These are phyloP conservation scores for Suaeda aralocaspica DNA, from an alignment of 148 eudicot species.

Conservation along the genomic window DNA sequence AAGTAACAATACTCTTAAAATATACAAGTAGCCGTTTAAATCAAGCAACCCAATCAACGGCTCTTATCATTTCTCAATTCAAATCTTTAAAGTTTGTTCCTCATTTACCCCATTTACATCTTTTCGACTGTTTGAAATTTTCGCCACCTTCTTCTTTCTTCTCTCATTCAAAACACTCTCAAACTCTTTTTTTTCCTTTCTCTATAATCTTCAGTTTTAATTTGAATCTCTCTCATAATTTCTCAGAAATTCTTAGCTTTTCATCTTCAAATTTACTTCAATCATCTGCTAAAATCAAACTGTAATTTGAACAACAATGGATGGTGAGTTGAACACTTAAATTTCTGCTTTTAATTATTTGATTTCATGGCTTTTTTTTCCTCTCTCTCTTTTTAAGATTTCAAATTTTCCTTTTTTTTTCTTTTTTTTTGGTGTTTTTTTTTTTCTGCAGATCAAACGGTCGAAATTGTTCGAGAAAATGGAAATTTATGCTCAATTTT, in stretches of 20 bases:
- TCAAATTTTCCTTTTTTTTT: background rate
- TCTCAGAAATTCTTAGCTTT: constrained; percentile 6
- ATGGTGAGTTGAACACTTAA: constrained; percentile 25
- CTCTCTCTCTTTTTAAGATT: background rate
- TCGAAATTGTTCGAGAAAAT: constrained; percentile 26
- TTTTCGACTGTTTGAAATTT: constrained; percentile 29
- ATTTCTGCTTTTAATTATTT: background rate
- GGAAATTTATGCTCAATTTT: background rate
- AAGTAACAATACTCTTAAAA: too few species aligned
- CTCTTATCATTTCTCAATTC: constrained; percentile 23
- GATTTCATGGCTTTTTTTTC: background rate
- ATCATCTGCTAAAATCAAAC: background rate
- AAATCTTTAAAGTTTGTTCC: constrained; percentile 20
- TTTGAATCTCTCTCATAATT: constrained; percentile 2
- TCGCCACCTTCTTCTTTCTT: constrained; percentile 15
- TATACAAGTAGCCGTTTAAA: constrained; percentile 32
- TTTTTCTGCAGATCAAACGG: constrained; percentile 19
- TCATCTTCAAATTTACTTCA: background rate
- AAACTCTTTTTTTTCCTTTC: background rate
- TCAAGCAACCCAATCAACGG: constrained; percentile 22
- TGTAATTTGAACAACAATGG: constrained; percentile 27
- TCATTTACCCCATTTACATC: background rate
- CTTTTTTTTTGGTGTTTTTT: background rate
- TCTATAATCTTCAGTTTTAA: background rate
- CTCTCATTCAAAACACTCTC: background rate